Conservation (phyloP, 805 yeast genomes). For the Cyberlindnera euphorbiae region DNA sequence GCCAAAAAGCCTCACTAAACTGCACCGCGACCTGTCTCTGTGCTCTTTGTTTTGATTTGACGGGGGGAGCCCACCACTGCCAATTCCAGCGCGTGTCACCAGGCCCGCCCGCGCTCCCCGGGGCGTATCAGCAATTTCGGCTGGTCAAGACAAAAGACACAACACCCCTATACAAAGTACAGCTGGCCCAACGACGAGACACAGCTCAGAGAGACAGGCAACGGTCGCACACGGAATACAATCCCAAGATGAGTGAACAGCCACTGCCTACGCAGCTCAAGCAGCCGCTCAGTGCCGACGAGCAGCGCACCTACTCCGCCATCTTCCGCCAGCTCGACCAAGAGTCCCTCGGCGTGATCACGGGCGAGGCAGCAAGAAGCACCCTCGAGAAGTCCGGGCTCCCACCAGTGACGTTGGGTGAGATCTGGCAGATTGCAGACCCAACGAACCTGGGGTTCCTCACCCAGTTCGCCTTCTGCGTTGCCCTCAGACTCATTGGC, state of each 20-base stretch:
- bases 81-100: too few relatives aligned
- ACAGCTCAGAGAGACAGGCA: too few relatives aligned
- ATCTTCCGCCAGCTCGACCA: slow-evolving; percentile 77
- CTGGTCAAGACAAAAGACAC: too few relatives aligned
- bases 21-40: too few relatives aligned
- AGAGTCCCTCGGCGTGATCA: slow-evolving; percentile 71
- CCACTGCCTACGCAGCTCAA: slow-evolving; percentile 16
- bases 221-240: too few relatives aligned
- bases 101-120: too few relatives aligned
- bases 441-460: slow-evolving; percentile 80
- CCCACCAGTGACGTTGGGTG: slow-evolving; percentile 73
- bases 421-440: slow-evolving; percentile 95
- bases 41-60: too few relatives aligned
- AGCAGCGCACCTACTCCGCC: slow-evolving; percentile 65
- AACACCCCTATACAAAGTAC: too few relatives aligned
- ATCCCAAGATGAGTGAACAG: slow-evolving; percentile 6
- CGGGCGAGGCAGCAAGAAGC: slow-evolving; percentile 83
- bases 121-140: too few relatives aligned
- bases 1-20: too few relatives aligned
- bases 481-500: slow-evolving; percentile 86
- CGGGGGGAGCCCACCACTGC: too few relatives aligned
- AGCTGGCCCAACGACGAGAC: too few relatives aligned
- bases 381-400: slow-evolving; percentile 83
- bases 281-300: slow-evolving; percentile 59
- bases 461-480: slow-evolving; percentile 72